phyloP scores from a whole-genome alignment of 352 stramenopile species.

The Phytophthora fragariae region DNA sequence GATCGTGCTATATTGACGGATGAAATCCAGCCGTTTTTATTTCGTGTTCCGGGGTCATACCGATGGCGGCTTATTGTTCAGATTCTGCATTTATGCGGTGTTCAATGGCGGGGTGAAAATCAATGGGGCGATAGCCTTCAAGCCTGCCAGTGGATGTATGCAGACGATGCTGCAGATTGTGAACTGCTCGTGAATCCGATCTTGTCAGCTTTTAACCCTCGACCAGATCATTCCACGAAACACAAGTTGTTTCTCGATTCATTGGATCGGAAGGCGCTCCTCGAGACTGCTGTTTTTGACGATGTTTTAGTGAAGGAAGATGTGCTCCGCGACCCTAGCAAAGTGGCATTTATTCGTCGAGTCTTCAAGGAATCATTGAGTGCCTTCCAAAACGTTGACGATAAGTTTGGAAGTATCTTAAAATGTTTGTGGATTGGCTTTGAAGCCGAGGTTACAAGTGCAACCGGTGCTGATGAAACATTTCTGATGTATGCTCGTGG shows the following conservation, averaged over 20 bases:
- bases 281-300: constrained; percentile 35
- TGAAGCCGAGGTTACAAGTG: constrained; percentile 41
- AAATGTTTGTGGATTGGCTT: constrained; percentile 66
- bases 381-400: constrained; percentile 29
- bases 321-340: constrained; percentile 42
- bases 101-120: constrained; percentile 41
- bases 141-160: constrained; percentile 38
- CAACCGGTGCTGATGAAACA: neutral
- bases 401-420: constrained; percentile 24
- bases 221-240: constrained; percentile 9
- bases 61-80: constrained; percentile 45
- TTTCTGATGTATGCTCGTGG: constrained; percentile 30
- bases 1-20: constrained; percentile 73
- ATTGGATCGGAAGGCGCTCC: constrained; percentile 29
- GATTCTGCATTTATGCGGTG: constrained; percentile 57
- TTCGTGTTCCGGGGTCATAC: constrained; percentile 48
- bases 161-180: constrained; percentile 49
- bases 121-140: constrained; percentile 24
- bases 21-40: constrained; percentile 84
- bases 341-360: constrained; percentile 55
- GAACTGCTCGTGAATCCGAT: constrained; percentile 51
- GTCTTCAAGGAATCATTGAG: constrained; percentile 40
- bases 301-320: constrained; percentile 34
- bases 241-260: constrained; percentile 42
- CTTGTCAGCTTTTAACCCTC: constrained; percentile 48